Conservation (phyloP, 2,329 filamentous ascomycete species). For the Colletotrichum coccodes region DNA sequence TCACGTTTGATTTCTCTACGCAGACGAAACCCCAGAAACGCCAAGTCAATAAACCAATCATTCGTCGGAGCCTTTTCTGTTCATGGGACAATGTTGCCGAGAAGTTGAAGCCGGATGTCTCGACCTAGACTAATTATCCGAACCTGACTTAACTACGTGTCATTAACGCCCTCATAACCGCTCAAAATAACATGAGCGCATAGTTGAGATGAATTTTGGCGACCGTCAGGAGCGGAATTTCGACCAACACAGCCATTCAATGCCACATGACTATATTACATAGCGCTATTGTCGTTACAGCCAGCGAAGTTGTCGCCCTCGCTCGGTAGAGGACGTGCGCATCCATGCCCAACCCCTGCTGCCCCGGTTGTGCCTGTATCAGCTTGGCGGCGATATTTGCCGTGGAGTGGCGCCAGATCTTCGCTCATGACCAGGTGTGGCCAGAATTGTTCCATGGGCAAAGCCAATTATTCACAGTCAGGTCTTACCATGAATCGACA, state of each 20-base stretch:
- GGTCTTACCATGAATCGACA: not conserved
- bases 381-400: constrained; percentile 21
- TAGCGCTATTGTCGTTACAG: not conserved
- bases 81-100: not conserved
- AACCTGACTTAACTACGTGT: not conserved
- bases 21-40: not conserved
- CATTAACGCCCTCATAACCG: constrained; percentile 6
- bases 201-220: not conserved
- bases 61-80: not conserved
- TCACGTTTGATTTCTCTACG: not conserved
- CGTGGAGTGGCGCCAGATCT: not conserved
- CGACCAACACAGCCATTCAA: not conserved
- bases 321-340: not conserved
- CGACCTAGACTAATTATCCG: constrained; percentile 1
- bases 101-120: not conserved
- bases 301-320: not conserved
- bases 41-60: not conserved
- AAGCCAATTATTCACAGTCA: not conserved
- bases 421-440: not conserved
- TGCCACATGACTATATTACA: not conserved
- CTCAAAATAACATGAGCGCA: not conserved
- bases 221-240: not conserved
- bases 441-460: not conserved
- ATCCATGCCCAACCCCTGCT: not conserved
- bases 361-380: constrained; percentile 3